Evolutionary conservation across 306 rosid species (phyloP).

Genomic region (Rubus parviflorus): DNA sequence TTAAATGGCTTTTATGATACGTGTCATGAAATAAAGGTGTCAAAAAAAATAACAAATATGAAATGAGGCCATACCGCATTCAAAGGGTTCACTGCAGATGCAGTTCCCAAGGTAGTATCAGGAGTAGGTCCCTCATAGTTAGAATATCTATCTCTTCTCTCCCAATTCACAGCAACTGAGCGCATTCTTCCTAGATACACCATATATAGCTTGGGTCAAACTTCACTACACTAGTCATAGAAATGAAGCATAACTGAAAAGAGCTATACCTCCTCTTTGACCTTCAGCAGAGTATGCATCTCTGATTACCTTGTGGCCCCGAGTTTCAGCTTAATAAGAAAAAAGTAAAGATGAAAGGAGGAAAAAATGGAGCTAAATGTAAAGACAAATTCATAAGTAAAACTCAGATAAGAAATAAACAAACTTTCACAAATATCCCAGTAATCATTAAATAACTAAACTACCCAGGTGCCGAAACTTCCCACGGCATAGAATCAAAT

Average conservation of each 20-base stretch:
- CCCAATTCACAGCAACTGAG: conserved; percentile 66
- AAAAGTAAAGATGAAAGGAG: conserved; percentile 6
- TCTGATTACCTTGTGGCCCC: conserved; percentile 59
- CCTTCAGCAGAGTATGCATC: conserved; percentile 62
- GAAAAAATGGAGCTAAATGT: conserved; percentile 18
- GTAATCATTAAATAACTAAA: background rate
- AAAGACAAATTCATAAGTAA: background rate
- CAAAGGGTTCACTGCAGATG: conserved; percentile 50
- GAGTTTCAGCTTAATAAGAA: conserved; percentile 50
- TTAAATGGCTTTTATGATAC: background rate
- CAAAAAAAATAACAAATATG: conserved; percentile 18
- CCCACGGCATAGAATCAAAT: background rate
- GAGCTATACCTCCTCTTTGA: conserved; percentile 66
- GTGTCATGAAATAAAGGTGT: conserved; percentile 19
- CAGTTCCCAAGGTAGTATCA: conserved; percentile 52
- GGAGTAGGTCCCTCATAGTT: conserved; percentile 60
- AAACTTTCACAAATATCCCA: background rate
- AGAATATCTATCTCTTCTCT: conserved; percentile 72
- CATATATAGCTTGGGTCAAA: conserved; percentile 24
- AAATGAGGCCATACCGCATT: conserved; percentile 53
- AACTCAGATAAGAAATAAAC: background rate
- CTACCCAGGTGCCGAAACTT: conserved; percentile 1
- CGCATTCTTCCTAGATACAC: conserved; percentile 67
- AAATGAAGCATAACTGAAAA: conserved; percentile 27
- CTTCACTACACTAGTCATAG: conserved; percentile 22